A percentile compares a stretch with the other conserved stretches of the same genome.
Evolutionary conservation across 2,329 filamentous ascomycete genomes (phyloP).

Genomic region (Ophiognomonia clavigignenti-juglandacearum): DNA sequence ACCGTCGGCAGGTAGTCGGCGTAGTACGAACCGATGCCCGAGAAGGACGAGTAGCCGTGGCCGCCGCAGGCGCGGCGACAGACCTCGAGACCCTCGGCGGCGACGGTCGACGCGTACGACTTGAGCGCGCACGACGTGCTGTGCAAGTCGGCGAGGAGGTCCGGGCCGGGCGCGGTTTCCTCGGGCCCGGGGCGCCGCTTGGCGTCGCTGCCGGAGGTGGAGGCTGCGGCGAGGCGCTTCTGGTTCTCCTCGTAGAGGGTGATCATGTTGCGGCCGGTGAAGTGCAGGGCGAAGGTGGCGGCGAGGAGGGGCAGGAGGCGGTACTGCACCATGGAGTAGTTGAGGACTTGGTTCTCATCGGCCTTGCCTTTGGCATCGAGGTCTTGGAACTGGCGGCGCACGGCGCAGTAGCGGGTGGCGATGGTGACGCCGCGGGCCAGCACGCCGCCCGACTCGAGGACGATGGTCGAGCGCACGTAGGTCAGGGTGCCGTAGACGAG

Average conservation of each 20-base stretch:
- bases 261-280: constrained; percentile 75
- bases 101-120: constrained; percentile 65
- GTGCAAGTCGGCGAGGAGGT: constrained; percentile 68
- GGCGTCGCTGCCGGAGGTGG: constrained; percentile 19
- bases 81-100: constrained; percentile 69
- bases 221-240: constrained; percentile 52
- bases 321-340: constrained; percentile 78
- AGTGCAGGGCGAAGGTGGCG: constrained; percentile 72
- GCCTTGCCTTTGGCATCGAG: constrained; percentile 50
- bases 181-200: constrained; percentile 61
- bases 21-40: constrained; percentile 72
- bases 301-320: constrained; percentile 68
- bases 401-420: constrained; percentile 67
- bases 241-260: constrained; percentile 68
- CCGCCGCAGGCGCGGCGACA: constrained; percentile 73
- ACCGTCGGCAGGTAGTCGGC: constrained; percentile 67
- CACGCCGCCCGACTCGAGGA: constrained; percentile 66
- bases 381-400: constrained; percentile 75
- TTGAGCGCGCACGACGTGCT: constrained; percentile 74
- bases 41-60: constrained; percentile 71
- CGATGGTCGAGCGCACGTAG: constrained; percentile 69
- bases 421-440: constrained; percentile 74
- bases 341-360: constrained; percentile 69
- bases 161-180: constrained; percentile 60
- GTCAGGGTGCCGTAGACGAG: constrained; percentile 73